Evolutionary conservation across 2,329 filamentous ascomycete genomes (phyloP).

Genomic region (Fusarium sororula): DNA sequence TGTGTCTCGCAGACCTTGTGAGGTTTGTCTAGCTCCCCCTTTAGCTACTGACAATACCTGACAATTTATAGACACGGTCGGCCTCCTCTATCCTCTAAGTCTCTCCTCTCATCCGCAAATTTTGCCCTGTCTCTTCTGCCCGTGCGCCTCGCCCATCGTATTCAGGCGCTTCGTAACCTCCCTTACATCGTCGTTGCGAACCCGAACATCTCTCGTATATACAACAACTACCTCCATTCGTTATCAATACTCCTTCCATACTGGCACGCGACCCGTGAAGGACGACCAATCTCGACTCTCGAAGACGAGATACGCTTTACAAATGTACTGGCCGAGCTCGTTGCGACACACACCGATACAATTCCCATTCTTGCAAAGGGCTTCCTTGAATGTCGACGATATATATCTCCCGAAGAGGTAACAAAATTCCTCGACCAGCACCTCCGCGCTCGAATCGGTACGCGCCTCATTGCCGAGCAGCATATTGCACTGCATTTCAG

Average conservation of each 20-base stretch:
- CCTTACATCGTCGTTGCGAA: constrained; percentile 99
- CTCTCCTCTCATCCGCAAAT: constrained; percentile 89
- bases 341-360: constrained; percentile 92
- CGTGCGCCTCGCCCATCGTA: constrained; percentile 90
- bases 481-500: constrained; percentile 88
- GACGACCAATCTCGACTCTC: constrained; percentile 62
- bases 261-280: constrained; percentile 58
- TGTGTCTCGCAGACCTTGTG: constrained; percentile 89
- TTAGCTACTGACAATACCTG: background rate
- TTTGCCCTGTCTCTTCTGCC: constrained; percentile 94
- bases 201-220: constrained; percentile 91
- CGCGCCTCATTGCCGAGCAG: constrained; percentile 92
- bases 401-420: constrained; percentile 84
- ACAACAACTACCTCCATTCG: constrained; percentile 95
- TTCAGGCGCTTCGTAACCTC: constrained; percentile 90
- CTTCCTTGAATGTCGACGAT: constrained; percentile 91
- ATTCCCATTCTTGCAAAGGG: constrained; percentile 92
- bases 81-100: constrained; percentile 81
- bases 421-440: constrained; percentile 94
- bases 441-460: constrained; percentile 91
- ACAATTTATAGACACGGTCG: constrained; percentile 69
- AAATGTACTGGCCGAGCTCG: constrained; percentile 92
- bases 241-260: constrained; percentile 91
- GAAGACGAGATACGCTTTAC: constrained; percentile 93
- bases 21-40: constrained; percentile 63